Percentiles rank a stretch among this genome's conserved stretches.
phyloP scores from a whole-genome alignment of 1,284 basidiomycete species.

The Coniophora puteana region DNA sequence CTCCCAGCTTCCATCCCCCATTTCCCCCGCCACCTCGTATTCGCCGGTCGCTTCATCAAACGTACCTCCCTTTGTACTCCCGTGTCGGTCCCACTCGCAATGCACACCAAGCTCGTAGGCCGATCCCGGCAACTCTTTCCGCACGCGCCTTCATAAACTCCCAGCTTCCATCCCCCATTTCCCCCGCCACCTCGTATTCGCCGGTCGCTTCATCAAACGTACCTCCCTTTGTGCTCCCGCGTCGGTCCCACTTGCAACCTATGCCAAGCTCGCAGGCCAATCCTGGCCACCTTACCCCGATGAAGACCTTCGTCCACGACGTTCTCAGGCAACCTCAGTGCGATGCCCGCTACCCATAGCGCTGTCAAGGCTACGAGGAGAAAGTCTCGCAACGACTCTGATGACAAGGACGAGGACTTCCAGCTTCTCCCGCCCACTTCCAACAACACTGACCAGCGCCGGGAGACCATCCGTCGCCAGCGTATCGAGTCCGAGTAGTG shows the following conservation, averaged over 20 bases:
- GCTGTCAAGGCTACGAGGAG: conserved; percentile 47
- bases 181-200: conserved; percentile 34
- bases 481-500: conserved; percentile 79
- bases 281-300: conserved; percentile 43
- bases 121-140: too few species aligned
- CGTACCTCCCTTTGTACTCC: too few species aligned
- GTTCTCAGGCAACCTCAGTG: conserved; percentile 65
- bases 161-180: conserved; percentile 47
- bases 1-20: too few species aligned
- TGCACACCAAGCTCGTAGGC: too few species aligned
- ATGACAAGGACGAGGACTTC: conserved; percentile 62
- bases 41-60: too few species aligned
- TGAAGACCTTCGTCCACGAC: conserved; percentile 47
- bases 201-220: conserved; percentile 25
- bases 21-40: too few species aligned
- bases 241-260: conserved; percentile 7
- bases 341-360: conserved; percentile 43
- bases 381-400: conserved; percentile 56
- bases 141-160: conserved; percentile 32
- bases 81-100: too few species aligned
- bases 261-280: conserved; percentile 16
- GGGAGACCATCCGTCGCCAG: conserved; percentile 76
- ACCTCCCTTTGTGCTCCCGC: conserved; percentile 15
- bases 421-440: conserved; percentile 42
- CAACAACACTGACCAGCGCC: conserved; percentile 53